Evolutionary conservation across 2,329 filamentous ascomycete species (phyloP).

Genomic region (Ceratocystis alfenasii): DNA sequence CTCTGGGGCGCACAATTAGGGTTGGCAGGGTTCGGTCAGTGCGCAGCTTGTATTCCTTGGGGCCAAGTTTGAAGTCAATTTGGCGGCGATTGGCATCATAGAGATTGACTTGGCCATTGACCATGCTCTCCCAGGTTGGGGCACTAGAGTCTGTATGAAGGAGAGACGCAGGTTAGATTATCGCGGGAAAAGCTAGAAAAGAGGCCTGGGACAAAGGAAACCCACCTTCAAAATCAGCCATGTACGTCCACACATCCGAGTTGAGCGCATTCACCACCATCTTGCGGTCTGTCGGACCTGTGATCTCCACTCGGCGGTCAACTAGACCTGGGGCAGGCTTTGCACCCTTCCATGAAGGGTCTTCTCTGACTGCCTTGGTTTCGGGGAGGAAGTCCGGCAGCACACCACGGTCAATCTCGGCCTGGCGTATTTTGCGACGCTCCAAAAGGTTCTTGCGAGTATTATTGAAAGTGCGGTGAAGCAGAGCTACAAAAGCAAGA

Average conservation of each 20-base stretch:
- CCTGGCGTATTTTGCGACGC: slow-evolving; percentile 73
- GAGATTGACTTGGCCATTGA: slow-evolving; percentile 94
- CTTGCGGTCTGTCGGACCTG: slow-evolving; percentile 91
- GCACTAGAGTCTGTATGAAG: slow-evolving; percentile 65
- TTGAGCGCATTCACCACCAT: slow-evolving; percentile 98
- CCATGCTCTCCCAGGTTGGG: slow-evolving; percentile 98
- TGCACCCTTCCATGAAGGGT: slow-evolving; percentile 86
- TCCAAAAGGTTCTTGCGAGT: slow-evolving; percentile 82
- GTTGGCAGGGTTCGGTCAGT: slow-evolving; percentile 78
- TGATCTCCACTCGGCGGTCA: slow-evolving; percentile 92
- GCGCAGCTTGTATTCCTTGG: slow-evolving; percentile 94
- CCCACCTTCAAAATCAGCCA: slow-evolving; percentile 96
- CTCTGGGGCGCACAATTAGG: slow-evolving; percentile 84
- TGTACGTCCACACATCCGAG: slow-evolving; percentile 94
- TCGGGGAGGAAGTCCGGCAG: slow-evolving; percentile 91
- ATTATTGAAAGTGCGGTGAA: slow-evolving; percentile 87
- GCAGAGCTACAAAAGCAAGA: slow-evolving; percentile 79
- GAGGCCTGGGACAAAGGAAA: slow-evolving; percentile 17
- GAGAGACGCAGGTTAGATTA: slow-evolving; percentile 9
- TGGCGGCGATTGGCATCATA: slow-evolving; percentile 90
- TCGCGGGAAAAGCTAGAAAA: background rate
- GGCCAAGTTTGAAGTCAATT: slow-evolving; percentile 89
- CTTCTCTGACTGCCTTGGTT: slow-evolving; percentile 89
- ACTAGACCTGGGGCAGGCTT: slow-evolving; percentile 82
- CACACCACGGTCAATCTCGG: slow-evolving; percentile 79